phyloP scores from a whole-genome alignment of 345 rosid genomes.

The Populus simonii region DNA sequence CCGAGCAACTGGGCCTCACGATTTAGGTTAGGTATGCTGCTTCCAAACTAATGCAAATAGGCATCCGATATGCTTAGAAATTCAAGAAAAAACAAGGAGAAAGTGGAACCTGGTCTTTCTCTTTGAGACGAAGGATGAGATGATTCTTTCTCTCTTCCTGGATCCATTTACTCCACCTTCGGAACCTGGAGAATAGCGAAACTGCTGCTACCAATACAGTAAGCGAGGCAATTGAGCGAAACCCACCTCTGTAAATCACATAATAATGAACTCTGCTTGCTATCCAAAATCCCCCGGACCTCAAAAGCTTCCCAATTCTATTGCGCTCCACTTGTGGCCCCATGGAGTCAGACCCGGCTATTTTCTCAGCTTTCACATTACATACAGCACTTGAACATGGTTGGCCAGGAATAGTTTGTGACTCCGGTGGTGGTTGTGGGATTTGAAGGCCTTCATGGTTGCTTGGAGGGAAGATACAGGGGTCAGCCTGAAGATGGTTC shows the following conservation, averaged over 20 bases:
- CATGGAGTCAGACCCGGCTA: not conserved
- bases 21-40: no score
- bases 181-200: slow-evolving; percentile 21
- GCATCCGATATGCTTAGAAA: no score
- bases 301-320: slow-evolving; percentile 14
- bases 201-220: slow-evolving; percentile 25
- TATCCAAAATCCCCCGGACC: slow-evolving; percentile 19
- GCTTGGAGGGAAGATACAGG: slow-evolving; percentile 36
- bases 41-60: no score
- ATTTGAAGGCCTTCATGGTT: slow-evolving; percentile 31
- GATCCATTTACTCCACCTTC: slow-evolving; percentile 28
- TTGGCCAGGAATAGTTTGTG: not conserved
- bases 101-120: slow-evolving; percentile 44
- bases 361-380: not conserved
- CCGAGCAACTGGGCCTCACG: no score
- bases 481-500: not conserved
- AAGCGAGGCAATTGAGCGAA: slow-evolving; percentile 29
- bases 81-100: not conserved
- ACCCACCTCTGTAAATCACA: slow-evolving; percentile 16
- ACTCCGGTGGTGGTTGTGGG: slow-evolving; percentile 4
- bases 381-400: not conserved
- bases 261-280: slow-evolving; percentile 23
- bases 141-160: slow-evolving; percentile 22
- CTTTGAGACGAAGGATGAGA: slow-evolving; percentile 31
- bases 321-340: not conserved